Evolutionary conservation across 2,329 filamentous ascomycete genomes (phyloP).

Genomic region (Colletotrichum sp.): DNA sequence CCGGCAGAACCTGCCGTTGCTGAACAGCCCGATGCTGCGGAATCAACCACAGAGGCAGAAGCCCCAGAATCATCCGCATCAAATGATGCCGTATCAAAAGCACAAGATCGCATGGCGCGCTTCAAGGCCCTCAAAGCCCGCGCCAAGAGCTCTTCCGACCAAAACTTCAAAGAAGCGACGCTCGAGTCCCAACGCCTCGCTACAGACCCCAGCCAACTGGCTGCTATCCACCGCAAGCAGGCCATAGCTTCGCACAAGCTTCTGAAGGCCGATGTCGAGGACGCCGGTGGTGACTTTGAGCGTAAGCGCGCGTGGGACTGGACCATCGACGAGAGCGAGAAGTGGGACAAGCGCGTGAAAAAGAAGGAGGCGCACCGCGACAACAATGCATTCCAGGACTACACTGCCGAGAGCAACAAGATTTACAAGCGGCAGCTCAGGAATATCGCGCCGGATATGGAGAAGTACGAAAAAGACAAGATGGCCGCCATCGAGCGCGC

Average conservation of each 20-base stretch:
- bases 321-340: constrained; percentile 92
- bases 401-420: constrained; percentile 85
- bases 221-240: constrained; percentile 81
- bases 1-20: constrained; percentile 12
- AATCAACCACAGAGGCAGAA: constrained; percentile 15
- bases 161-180: constrained; percentile 83
- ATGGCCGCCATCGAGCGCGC: constrained; percentile 83
- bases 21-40: constrained; percentile 21
- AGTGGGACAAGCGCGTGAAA: constrained; percentile 88
- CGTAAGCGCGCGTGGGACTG: constrained; percentile 98
- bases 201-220: constrained; percentile 77
- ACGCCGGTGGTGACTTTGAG: constrained; percentile 89
- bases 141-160: constrained; percentile 71
- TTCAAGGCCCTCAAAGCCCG: constrained; percentile 89
- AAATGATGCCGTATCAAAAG: constrained; percentile 43
- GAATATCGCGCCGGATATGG: constrained; percentile 76
- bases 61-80: constrained; percentile 14
- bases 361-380: constrained; percentile 84
- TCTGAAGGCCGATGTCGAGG: constrained; percentile 88
- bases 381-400: constrained; percentile 89
- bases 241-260: constrained; percentile 92
- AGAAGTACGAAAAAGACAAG: constrained; percentile 87
- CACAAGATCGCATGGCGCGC: constrained; percentile 73
- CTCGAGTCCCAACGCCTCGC: constrained; percentile 81
- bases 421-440: constrained; percentile 91